Conservation (phyloP, 2,329 filamentous ascomycete species). For the Fusarium nurragi region DNA sequence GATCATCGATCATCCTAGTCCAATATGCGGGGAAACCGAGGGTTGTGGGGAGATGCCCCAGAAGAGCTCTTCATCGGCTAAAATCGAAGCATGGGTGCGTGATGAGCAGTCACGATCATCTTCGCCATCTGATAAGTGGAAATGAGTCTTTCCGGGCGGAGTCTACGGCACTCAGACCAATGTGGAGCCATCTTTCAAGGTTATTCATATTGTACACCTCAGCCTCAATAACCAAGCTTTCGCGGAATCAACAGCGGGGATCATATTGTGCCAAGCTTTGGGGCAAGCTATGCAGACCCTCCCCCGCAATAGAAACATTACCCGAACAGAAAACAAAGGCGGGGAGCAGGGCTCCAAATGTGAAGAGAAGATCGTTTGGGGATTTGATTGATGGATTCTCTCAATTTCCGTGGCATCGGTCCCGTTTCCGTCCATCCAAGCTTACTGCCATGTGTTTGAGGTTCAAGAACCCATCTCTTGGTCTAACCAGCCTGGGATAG, state of each 20-base stretch:
- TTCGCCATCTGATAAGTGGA: slow-evolving; percentile 37
- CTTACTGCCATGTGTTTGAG: slow-evolving; percentile 19
- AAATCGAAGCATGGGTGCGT: slow-evolving; percentile 1
- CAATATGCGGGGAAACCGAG: slow-evolving; percentile 39
- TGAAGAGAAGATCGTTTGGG: slow-evolving; percentile 26
- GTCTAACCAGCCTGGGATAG: slow-evolving; percentile 68
- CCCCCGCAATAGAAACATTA: slow-evolving; percentile 25
- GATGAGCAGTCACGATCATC: not conserved
- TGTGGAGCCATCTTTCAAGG: slow-evolving; percentile 28
- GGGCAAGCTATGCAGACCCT: slow-evolving; percentile 11
- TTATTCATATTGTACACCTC: slow-evolving; percentile 26
- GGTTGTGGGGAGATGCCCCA: slow-evolving; percentile 39
- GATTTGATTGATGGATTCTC: slow-evolving; percentile 42
- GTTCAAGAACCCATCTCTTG: slow-evolving; percentile 55
- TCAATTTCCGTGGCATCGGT: slow-evolving; percentile 18
- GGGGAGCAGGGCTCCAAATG: slow-evolving; percentile 21
- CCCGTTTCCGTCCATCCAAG: slow-evolving; percentile 26
- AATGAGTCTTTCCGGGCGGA: slow-evolving; percentile 23
- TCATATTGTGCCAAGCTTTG: slow-evolving; percentile 29
- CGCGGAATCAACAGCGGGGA: slow-evolving; percentile 17
- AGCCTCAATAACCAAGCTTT: slow-evolving; percentile 31
- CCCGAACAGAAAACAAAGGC: slow-evolving; percentile 11
- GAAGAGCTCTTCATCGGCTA: slow-evolving; percentile 19
- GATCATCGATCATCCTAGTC: slow-evolving; percentile 21
- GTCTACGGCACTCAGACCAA: slow-evolving; percentile 11